These are phyloP conservation scores for Fusarium sulawesiense DNA, from an alignment of 2,329 filamentous ascomycete genomes.

Conservation along the genomic window DNA sequence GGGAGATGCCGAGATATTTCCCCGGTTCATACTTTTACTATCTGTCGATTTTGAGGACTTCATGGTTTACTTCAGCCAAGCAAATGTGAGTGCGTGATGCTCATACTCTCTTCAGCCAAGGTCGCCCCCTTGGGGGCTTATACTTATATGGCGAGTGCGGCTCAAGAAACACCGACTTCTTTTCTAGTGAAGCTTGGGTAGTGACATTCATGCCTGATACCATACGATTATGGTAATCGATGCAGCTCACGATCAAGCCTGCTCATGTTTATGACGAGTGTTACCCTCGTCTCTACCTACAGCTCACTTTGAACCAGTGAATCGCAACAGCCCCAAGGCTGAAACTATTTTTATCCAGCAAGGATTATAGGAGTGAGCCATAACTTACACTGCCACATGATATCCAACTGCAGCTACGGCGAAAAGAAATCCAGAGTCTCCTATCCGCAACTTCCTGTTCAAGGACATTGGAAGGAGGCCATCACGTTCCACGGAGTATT, in stretches of 20 bases:
- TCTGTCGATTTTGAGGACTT: background rate
- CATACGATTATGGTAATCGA: background rate
- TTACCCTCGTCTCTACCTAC: background rate
- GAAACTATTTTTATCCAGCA: background rate
- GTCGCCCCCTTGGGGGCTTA: conserved; percentile 3
- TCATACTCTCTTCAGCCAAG: background rate
- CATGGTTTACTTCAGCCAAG: conserved; percentile 1
- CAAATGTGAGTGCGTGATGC: background rate
- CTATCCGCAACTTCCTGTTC: background rate
- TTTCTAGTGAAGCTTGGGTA: conserved; percentile 11
- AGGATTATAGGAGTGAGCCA: background rate
- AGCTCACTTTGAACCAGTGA: background rate
- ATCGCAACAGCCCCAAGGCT: background rate
- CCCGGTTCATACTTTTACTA: background rate
- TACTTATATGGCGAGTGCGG: conserved; percentile 20
- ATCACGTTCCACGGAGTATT: background rate
- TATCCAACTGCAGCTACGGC: background rate
- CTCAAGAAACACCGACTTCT: conserved; percentile 13
- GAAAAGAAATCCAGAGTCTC: background rate
- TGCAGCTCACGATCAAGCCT: background rate
- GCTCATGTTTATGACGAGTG: background rate
- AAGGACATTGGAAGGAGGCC: background rate
- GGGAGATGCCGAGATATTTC: background rate
- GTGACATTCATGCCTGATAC: conserved; percentile 16
- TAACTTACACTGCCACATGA: background rate